phyloP scores from a whole-genome alignment of 371 early-diverging fungal genomes.

The Mortierella sp. region DNA sequence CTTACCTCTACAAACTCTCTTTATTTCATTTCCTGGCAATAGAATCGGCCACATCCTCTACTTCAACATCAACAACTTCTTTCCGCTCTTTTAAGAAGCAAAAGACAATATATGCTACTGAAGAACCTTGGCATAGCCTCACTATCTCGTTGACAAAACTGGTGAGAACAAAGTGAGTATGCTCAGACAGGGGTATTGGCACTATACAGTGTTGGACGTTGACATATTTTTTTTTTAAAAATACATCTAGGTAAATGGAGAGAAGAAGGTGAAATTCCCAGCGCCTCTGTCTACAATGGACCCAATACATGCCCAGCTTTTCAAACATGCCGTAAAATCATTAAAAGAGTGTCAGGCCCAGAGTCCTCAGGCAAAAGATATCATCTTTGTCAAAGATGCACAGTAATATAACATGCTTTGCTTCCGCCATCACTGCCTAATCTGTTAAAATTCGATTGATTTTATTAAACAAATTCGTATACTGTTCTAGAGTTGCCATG shows the following conservation, averaged over 20 bases:
- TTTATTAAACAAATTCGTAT: not conserved
- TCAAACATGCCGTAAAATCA: constrained; percentile 23
- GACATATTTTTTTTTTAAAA: constrained; percentile 2
- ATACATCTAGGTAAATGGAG: constrained; percentile 13
- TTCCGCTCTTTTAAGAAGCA: not conserved
- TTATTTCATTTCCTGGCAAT: too few relatives aligned
- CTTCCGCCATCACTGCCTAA: not conserved
- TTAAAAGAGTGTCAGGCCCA: constrained; percentile 17
- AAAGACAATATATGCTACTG: constrained; percentile 10
- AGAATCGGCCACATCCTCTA: too few relatives aligned
- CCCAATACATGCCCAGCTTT: constrained; percentile 18
- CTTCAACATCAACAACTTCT: not conserved
- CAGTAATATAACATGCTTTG: constrained; percentile 12
- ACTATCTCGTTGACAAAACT: constrained; percentile 22
- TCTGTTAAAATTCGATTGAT: not conserved
- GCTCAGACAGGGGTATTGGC: not conserved
- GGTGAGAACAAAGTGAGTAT: constrained; percentile 13
- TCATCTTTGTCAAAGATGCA: constrained; percentile 25
- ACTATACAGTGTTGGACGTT: constrained; percentile 1
- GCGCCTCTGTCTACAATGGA: constrained; percentile 10
- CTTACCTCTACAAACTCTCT: too few relatives aligned
- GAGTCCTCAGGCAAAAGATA: constrained; percentile 15
- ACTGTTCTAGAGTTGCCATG: not conserved
- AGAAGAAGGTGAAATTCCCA: constrained; percentile 7
- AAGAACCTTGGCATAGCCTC: constrained; percentile 27